phyloP scores from a whole-genome alignment of 139 green algal species.

The Volvox reticuliferus region DNA sequence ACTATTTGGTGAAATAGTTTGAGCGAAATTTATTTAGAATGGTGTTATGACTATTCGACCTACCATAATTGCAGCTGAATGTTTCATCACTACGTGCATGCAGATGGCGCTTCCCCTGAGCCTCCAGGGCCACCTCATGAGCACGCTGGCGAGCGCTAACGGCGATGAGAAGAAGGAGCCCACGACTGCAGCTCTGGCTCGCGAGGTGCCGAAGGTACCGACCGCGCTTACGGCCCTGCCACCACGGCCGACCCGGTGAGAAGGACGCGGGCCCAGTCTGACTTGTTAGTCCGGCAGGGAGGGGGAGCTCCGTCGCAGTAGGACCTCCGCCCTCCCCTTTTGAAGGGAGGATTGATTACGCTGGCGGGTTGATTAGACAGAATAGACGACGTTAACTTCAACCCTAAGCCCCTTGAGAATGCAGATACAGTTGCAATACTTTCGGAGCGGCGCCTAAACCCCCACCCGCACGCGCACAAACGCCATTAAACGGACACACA shows the following conservation, averaged over 20 bases:
- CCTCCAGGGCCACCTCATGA: slow-evolving; percentile 58
- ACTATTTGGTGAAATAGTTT: not conserved
- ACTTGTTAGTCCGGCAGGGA: not conserved
- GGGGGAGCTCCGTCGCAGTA: no score
- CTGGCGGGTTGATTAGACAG: no score
- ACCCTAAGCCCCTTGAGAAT: no score
- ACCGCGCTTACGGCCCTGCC: slow-evolving; percentile 50
- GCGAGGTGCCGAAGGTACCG: slow-evolving; percentile 46
- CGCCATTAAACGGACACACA: no score
- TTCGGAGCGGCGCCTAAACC: not conserved
- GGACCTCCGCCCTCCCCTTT: no score
- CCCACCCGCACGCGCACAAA: no score
- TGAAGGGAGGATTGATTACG: no score
- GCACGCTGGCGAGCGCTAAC: slow-evolving; percentile 44
- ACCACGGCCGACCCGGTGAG: slow-evolving; percentile 17
- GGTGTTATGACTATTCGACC: no score
- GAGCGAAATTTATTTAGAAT: not conserved
- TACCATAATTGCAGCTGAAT: no score
- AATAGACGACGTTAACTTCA: no score
- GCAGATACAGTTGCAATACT: no score
- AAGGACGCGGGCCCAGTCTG: not conserved
- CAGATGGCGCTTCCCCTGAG: slow-evolving; percentile 40
- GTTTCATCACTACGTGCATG: not conserved
- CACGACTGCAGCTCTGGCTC: not conserved
- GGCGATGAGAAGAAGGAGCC: slow-evolving; percentile 56